Conservation (phyloP, 306 rosid species). For the Corylus heterophylla region DNA sequence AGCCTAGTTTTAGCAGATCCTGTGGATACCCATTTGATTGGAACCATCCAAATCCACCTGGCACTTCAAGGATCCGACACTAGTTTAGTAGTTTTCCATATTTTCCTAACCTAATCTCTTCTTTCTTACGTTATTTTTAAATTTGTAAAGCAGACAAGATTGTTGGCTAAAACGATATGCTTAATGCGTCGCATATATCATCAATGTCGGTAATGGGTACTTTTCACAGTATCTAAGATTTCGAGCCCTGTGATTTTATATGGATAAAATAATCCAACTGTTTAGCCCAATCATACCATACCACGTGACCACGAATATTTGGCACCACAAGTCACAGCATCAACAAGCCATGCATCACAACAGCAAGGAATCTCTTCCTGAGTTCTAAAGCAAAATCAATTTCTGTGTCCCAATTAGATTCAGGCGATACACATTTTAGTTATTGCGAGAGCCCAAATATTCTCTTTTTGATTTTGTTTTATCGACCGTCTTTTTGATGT, state of each 20-base stretch:
- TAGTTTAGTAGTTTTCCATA: background rate
- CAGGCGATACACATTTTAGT: no score
- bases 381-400: no score
- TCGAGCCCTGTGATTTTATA: background rate
- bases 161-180: background rate
- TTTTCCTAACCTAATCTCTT: background rate
- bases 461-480: no score
- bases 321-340: background rate
- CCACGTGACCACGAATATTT: background rate
- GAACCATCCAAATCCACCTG: background rate
- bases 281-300: background rate
- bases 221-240: constrained; percentile 2
- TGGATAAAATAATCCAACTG: background rate
- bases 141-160: constrained; percentile 10
- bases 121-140: background rate
- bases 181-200: background rate
- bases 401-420: no score
- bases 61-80: background rate
- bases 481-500: no score
- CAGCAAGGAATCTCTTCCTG: no score
- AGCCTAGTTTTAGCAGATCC: background rate
- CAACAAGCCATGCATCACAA: background rate
- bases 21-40: background rate
- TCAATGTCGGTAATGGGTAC: background rate
- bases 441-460: no score